A percentile compares a stretch with the other conserved stretches of the same genome.
Evolutionary conservation across 2,329 filamentous ascomycete species (phyloP).

Genomic region (Penicillium sp.): DNA sequence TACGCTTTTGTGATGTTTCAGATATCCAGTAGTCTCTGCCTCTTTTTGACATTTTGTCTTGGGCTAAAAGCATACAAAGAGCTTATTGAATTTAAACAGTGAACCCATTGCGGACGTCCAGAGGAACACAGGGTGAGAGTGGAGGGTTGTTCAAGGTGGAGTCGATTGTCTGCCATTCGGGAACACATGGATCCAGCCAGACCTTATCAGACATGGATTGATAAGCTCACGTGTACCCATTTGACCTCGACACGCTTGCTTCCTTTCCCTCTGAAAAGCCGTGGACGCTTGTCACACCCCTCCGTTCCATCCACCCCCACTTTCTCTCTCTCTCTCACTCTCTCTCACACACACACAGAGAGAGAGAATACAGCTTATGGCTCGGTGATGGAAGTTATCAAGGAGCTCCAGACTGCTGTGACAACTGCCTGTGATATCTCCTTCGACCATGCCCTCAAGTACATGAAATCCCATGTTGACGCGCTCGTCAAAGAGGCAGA

Average conservation of each 20-base stretch:
- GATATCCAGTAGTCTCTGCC: conserved; percentile 17
- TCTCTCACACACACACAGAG: too few relatives aligned
- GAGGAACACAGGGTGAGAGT: background rate
- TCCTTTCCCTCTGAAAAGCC: too few relatives aligned
- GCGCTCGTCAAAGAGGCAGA: conserved; percentile 25
- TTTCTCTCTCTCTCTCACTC: too few relatives aligned
- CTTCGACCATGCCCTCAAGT: conserved; percentile 31
- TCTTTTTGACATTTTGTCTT: conserved; percentile 37
- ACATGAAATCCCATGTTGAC: conserved; percentile 28
- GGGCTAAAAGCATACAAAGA: background rate
- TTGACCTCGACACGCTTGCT: conserved; percentile 12
- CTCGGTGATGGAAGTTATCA: conserved; percentile 30
- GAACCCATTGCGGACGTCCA: background rate
- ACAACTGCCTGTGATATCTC: conserved; percentile 27
- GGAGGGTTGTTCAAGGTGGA: background rate
- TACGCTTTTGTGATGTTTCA: conserved; percentile 45
- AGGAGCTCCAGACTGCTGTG: conserved; percentile 32
- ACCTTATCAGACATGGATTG: background rate
- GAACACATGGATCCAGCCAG: too few relatives aligned
- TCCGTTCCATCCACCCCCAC: too few relatives aligned
- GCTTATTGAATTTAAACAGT: background rate
- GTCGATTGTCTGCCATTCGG: background rate
- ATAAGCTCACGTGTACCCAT: conserved; percentile 9
- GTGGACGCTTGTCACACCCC: too few relatives aligned
- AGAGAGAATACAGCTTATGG: background rate